These are phyloP conservation scores for Phanerochaete carnosa DNA, from an alignment of 768 basidiomycete species.

Conservation along the genomic window DNA sequence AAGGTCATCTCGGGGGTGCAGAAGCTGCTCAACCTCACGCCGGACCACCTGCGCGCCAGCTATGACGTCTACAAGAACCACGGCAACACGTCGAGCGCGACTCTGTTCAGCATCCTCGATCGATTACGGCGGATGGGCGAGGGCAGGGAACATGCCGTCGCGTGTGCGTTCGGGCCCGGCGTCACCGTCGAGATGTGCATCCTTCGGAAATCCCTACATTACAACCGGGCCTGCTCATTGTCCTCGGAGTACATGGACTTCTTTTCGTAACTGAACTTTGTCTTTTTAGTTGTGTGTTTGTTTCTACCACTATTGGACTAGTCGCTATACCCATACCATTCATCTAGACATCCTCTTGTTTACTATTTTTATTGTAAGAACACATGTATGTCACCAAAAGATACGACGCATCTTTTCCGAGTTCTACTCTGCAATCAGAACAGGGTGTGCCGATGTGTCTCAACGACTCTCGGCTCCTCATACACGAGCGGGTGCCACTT, in stretches of 20 bases:
- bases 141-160: conserved; percentile 5
- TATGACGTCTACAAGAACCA: conserved; percentile 9
- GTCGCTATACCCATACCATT: too few relatives aligned
- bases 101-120: conserved; percentile 8
- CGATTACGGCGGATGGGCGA: conserved; percentile 7
- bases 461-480: too few relatives aligned
- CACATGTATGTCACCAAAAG: too few relatives aligned
- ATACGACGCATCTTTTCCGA: too few relatives aligned
- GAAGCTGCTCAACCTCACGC: conserved; percentile 5
- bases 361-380: too few relatives aligned
- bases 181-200: conserved; percentile 10
- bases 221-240: not conserved
- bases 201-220: not conserved
- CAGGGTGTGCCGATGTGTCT: too few relatives aligned
- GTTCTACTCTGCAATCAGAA: too few relatives aligned
- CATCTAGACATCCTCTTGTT: too few relatives aligned
- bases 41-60: conserved; percentile 11
- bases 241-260: not conserved
- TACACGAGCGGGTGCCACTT: too few relatives aligned
- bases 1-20: conserved; percentile 8
- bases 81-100: conserved; percentile 10
- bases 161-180: conserved; percentile 10
- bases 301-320: too few relatives aligned
- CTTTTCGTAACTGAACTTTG: not conserved
- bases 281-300: too few relatives aligned